phyloP scores from a whole-genome alignment of 495 filamentous ascomycete genomes.

The Stereocaulon alpinum region DNA sequence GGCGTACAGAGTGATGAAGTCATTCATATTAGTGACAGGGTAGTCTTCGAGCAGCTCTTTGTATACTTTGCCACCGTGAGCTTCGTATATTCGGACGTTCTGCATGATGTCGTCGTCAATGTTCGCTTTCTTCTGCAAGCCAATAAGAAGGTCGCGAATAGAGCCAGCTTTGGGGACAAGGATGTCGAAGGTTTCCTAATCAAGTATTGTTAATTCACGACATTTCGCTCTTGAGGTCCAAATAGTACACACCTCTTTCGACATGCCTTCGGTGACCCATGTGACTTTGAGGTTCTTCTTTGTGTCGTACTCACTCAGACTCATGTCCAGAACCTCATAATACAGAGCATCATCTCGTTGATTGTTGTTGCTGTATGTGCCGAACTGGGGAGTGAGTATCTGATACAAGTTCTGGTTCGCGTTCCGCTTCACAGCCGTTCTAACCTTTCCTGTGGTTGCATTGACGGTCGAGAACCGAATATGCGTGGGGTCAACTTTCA shows the following conservation, averaged over 20 bases:
- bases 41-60: constrained; percentile 57
- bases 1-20: constrained; percentile 75
- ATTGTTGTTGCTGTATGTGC: constrained; percentile 50
- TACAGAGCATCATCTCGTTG: constrained; percentile 68
- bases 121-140: constrained; percentile 67
- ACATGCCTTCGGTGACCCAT: constrained; percentile 79
- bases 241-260: constrained; percentile 60
- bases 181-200: constrained; percentile 61
- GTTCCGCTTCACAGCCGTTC: constrained; percentile 61
- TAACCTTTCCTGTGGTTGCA: constrained; percentile 59
- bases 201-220: constrained; percentile 20
- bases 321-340: constrained; percentile 90
- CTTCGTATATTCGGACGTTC: constrained; percentile 68
- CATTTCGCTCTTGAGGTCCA: not conserved
- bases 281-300: constrained; percentile 75
- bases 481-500: constrained; percentile 74
- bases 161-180: constrained; percentile 74
- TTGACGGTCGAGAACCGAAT: constrained; percentile 82
- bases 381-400: constrained; percentile 60
- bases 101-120: constrained; percentile 60
- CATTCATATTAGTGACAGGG: constrained; percentile 61
- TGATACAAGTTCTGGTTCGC: constrained; percentile 52
- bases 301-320: constrained; percentile 81
- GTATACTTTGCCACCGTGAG: constrained; percentile 65
- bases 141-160: constrained; percentile 63